Conservation (phyloP, 2,329 filamentous ascomycete genomes). For the Trichophyton verrucosum region DNA sequence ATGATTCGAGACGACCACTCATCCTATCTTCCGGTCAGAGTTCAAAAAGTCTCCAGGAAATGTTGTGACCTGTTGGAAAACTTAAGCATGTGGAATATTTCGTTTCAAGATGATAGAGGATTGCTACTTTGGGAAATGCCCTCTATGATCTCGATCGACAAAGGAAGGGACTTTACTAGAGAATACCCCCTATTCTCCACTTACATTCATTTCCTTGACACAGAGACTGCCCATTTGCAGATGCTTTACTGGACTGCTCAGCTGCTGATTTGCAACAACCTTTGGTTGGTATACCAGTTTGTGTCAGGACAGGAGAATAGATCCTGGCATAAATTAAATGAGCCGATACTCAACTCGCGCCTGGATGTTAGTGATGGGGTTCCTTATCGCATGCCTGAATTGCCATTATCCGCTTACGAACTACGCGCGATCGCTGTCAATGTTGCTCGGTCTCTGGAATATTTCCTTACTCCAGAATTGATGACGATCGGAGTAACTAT, state of each 20-base stretch:
- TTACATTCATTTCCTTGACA: constrained; percentile 4
- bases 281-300: constrained; percentile 1
- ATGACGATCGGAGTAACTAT: constrained; percentile 7
- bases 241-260: constrained; percentile 10
- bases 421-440: constrained; percentile 4
- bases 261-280: constrained; percentile 8
- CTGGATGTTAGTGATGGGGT: background rate
- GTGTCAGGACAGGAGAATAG: background rate
- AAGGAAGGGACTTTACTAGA: background rate
- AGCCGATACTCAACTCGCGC: background rate
- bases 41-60: background rate
- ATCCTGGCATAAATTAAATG: background rate
- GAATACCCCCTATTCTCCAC: background rate
- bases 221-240: constrained; percentile 10
- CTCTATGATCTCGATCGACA: background rate
- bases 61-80: background rate
- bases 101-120: background rate
- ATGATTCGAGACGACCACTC: background rate
- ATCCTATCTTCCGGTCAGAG: background rate
- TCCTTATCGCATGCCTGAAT: background rate
- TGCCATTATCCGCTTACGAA: background rate
- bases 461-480: constrained; percentile 13
- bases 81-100: background rate
- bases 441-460: constrained; percentile 12
- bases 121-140: background rate